Evolutionary conservation across 352 stramenopile genomes (phyloP), one percentile per base, ranked within the genome.

Genomic region (Phytophthora crassamura): DNA sequence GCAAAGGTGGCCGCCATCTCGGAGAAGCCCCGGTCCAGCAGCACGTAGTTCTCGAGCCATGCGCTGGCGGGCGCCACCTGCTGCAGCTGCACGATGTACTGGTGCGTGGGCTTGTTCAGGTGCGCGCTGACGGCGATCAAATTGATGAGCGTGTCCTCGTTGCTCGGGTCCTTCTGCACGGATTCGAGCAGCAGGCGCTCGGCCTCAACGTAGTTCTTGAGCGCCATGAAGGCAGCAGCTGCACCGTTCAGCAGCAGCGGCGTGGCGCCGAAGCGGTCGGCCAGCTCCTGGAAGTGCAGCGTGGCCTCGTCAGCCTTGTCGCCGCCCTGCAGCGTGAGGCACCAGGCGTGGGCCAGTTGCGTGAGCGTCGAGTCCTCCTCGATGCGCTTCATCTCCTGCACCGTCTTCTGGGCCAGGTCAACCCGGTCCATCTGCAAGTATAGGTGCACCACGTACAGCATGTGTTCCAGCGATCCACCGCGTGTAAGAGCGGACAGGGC

Each of bases 331-430:
- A 95, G 75, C 66, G 85, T 84, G 18, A 93, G 54, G 40, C 97
- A 80, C 80, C 97, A 98, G 6, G 97, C 93, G 41, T 85, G 78
- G 36, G 89, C 88, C 28, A 99, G 75, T 79, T 99, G 96, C 16
- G 96, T 98, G 43, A 98, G 80, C 50, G 98, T 97, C 52, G 93
- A 93, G 80, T 99, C 97, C 74, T 99, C 97, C 72, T 99, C 97
- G 22, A 92, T 91, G 59, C 84, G 78, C 60, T 91, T 84, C 84
- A 99, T 92, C 53, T 97, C 75, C 38, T 86, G 68, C 33, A 99
- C 78, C 40, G 92, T 78, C 67, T 97, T 88, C 40, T 88, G 63
- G 4, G 95, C 97, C 36, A 99, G 75, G 74, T 99, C 97, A 6
- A 94, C 33, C 9, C 97, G 89, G 72, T 99, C 93, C 68, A 99